Conservation (phyloP, 1,284 basidiomycete species). For the Austroboletus niveus region DNA sequence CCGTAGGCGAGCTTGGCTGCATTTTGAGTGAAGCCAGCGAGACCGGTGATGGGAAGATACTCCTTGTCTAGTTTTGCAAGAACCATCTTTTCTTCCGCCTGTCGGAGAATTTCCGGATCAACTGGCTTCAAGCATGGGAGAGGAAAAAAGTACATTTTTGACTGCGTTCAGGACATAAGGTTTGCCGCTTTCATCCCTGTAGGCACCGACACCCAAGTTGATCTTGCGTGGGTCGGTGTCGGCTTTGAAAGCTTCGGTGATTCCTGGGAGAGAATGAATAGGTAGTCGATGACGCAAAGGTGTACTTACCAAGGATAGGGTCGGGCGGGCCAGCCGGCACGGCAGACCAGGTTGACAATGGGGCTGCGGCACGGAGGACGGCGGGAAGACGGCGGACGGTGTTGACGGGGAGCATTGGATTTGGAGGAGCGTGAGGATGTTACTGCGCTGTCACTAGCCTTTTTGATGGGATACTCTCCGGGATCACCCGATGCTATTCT, state of each 20-base stretch:
- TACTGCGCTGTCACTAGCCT: neutral
- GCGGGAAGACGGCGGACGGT: constrained; percentile 44
- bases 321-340: constrained; percentile 91
- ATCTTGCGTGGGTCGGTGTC: constrained; percentile 92
- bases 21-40: constrained; percentile 84
- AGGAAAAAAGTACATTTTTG: constrained; percentile 59
- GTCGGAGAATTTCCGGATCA: constrained; percentile 8
- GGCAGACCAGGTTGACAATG: constrained; percentile 76
- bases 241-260: constrained; percentile 94
- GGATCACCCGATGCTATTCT: constrained; percentile 18
- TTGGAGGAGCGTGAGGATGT: constrained; percentile 9
- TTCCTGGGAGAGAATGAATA: constrained; percentile 45
- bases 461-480: constrained; percentile 12
- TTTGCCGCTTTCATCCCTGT: constrained; percentile 94
- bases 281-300: neutral
- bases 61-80: constrained; percentile 87
- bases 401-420: constrained; percentile 43
- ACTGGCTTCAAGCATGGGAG: neutral
- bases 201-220: constrained; percentile 94
- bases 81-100: constrained; percentile 83
- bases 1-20: constrained; percentile 95
- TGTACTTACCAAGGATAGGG: constrained; percentile 78
- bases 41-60: constrained; percentile 95
- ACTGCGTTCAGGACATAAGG: constrained; percentile 93
- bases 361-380: constrained; percentile 37